Evolutionary conservation across 306 rosid species (phyloP).

Genomic region (Acmispon strigosus): DNA sequence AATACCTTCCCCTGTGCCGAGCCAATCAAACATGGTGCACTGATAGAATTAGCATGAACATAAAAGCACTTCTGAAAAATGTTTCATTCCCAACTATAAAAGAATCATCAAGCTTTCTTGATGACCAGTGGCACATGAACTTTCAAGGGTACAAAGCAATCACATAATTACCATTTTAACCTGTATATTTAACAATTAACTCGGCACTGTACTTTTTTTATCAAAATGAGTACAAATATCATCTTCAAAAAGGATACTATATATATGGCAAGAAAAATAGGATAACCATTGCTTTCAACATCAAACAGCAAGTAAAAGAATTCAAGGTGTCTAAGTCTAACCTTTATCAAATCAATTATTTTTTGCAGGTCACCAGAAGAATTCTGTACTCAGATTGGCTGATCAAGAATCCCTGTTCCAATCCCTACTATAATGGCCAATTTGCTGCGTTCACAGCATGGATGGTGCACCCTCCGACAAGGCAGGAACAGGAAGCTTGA

Average conservation of each 20-base stretch:
- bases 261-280: constrained; percentile 16
- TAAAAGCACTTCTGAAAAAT: constrained; percentile 3
- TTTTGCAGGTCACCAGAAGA: constrained; percentile 29
- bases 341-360: constrained; percentile 25
- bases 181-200: constrained; percentile 25
- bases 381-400: constrained; percentile 17
- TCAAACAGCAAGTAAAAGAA: constrained; percentile 27
- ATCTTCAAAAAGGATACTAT: neutral
- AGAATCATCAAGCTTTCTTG: constrained; percentile 2
- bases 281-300: constrained; percentile 24
- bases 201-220: constrained; percentile 5
- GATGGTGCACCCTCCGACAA: constrained; percentile 4
- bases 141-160: constrained; percentile 4
- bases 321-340: constrained; percentile 27
- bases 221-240: constrained; percentile 8
- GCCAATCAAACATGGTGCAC: neutral
- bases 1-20: neutral
- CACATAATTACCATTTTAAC: constrained; percentile 15
- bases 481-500: constrained; percentile 29
- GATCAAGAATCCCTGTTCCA: constrained; percentile 32
- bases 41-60: neutral
- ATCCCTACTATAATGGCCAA: constrained; percentile 15
- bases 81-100: constrained; percentile 15
- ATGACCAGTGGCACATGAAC: no score
- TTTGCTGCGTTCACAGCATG: constrained; percentile 20